Evolutionary conservation across 164 flowering plant species (phyloP).

Genomic region (Magnolia officinalis): DNA sequence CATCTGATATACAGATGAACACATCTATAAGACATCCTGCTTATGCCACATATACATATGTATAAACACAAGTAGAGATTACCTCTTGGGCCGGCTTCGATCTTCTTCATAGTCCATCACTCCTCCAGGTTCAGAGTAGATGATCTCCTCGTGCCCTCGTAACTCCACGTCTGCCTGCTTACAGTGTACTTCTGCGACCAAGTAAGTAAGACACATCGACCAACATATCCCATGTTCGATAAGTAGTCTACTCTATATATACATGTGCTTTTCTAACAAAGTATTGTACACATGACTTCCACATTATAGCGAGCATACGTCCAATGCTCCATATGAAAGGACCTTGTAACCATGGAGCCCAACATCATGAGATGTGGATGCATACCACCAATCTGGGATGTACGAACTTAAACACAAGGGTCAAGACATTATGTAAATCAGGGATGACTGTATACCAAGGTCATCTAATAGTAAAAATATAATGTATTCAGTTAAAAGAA

Average conservation of each 20-base stretch:
- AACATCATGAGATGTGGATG: background rate
- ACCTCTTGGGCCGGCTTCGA: slow-evolving; percentile 86
- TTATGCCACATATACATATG: background rate
- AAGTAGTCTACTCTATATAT: slow-evolving; percentile 12
- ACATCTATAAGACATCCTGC: background rate
- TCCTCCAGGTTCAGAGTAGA: slow-evolving; percentile 76
- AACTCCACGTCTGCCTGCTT: slow-evolving; percentile 81
- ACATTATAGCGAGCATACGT: background rate
- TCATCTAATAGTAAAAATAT: too few relatives aligned
- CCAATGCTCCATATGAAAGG: background rate
- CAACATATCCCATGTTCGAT: slow-evolving; percentile 41
- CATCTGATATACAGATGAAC: background rate
- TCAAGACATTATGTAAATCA: background rate
- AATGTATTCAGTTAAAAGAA: background rate
- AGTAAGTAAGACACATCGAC: slow-evolving; percentile 93
- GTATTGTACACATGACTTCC: background rate
- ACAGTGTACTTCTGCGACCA: slow-evolving; percentile 97
- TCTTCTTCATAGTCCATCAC: slow-evolving; percentile 95
- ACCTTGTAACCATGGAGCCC: background rate
- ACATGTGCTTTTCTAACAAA: background rate
- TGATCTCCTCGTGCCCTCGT: slow-evolving; percentile 79
- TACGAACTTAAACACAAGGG: background rate
- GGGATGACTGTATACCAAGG: background rate
- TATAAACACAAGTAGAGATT: slow-evolving; percentile 2
- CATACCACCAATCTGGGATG: background rate